Evolutionary conservation across 805 yeast species (phyloP), one percentile per base, ranked within the genome.

Genomic region (Yarrowia sp.): DNA sequence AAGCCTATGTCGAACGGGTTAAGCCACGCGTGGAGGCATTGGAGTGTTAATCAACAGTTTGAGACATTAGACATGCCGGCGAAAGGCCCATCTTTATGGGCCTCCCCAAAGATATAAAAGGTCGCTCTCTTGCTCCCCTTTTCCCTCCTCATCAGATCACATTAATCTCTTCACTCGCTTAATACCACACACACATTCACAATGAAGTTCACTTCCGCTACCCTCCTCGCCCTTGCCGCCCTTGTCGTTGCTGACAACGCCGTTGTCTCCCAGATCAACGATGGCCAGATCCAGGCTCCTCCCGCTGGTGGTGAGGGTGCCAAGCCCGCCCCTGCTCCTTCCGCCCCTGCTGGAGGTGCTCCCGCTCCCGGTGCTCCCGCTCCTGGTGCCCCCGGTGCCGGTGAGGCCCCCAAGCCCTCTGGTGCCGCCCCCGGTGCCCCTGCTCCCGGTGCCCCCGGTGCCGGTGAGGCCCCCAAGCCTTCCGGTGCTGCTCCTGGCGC

Each of bases 281-380:
- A 55, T 55, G 61, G 61, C 36, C 61, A 55, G 61, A 55, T 55
- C 61, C 61, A 55, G 61, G 61, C 61, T 8, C 61, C 61, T 55
- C 61, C 61, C 61, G 45, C 61, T 9, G 61, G 45, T 22, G 61
- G 61, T 40, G 61, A 55, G 61, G 61, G 61, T 22, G 61, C 61
- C 46, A 55, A 55, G 61, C 61, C 61, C 36, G 35, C 45, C n/a
- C 40, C 55, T 40, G 48, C 52, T 19, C 52, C 52, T n/a, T 12
- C 35, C n/a, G 41, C 56, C n/a, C 41, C 56, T 10, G 41, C 22
- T 48, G 52, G 49, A 7, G 52, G 15, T 9, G 56, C 56, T 16
- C 26, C 56, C 41, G 22, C 40, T 14, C 58, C 58, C n/a, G 58
- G 26, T 16, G 58, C 58, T n/a, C 58, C 58, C 11, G 58, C 58